Percentiles rank a stretch among this genome's conserved stretches.
phyloP scores from a whole-genome alignment of 2,329 filamentous ascomycete genomes.

The Septoria linicola region DNA sequence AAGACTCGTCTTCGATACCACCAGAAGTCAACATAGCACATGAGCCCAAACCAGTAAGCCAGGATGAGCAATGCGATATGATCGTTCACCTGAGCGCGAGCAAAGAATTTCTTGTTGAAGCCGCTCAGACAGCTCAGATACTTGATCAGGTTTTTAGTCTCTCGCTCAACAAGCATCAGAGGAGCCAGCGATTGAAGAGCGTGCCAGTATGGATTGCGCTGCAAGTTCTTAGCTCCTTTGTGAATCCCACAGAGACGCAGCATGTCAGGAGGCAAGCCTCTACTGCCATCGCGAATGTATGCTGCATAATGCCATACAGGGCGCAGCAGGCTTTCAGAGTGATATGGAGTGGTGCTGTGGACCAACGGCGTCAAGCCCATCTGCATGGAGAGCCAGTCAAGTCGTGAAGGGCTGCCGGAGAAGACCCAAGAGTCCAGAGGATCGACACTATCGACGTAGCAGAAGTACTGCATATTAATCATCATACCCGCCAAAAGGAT shows the following conservation, averaged over 20 bases:
- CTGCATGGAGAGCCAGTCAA: constrained; percentile 15
- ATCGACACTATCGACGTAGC: constrained; percentile 1
- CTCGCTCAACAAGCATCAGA: constrained; percentile 13
- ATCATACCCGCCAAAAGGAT: constrained; percentile 18
- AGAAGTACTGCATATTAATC: constrained; percentile 17
- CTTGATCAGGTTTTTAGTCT: constrained; percentile 16
- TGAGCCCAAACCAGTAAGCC: constrained; percentile 16
- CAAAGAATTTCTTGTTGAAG: constrained; percentile 14
- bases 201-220: constrained; percentile 19
- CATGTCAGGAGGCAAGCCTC: constrained; percentile 6
- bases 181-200: constrained; percentile 16
- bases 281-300: constrained; percentile 2
- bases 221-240: constrained; percentile 8
- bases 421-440: constrained; percentile 16
- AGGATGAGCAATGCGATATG: constrained; percentile 15
- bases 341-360: constrained; percentile 5
- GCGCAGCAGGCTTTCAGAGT: constrained; percentile 9
- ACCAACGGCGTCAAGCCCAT: constrained; percentile 14
- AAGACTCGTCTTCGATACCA: constrained; percentile 11
- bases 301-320: constrained; percentile 5
- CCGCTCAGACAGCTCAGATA: constrained; percentile 17
- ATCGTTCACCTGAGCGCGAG: constrained; percentile 14
- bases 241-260: constrained; percentile 17
- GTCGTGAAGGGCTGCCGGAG: constrained; percentile 5
- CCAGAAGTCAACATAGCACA: constrained; percentile 18